Conservation (phyloP, 2,329 filamentous ascomycete species). For the Pleurostoma richardsiae region DNA sequence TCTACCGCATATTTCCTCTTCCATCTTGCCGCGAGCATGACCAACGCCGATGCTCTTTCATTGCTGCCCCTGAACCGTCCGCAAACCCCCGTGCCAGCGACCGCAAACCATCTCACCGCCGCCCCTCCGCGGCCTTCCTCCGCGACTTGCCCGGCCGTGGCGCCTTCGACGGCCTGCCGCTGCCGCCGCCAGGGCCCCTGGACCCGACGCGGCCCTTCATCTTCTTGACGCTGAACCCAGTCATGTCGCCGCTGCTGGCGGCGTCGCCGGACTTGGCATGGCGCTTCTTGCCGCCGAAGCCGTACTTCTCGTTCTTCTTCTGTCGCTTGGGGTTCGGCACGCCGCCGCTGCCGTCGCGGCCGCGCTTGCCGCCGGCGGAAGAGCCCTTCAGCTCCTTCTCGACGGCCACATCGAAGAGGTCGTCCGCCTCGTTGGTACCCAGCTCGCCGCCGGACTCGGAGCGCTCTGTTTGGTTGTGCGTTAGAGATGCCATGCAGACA, state of each 20-base stretch:
- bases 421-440: constrained; percentile 74
- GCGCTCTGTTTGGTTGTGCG: constrained; percentile 57
- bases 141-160: constrained; percentile 45
- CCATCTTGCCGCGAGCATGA: no score
- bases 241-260: constrained; percentile 72
- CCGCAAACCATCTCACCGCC: constrained; percentile 13
- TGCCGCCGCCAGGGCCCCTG: constrained; percentile 9
- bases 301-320: constrained; percentile 93
- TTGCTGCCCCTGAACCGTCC: no score
- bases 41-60: no score
- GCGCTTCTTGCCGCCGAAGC: constrained; percentile 93
- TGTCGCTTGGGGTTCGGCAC: constrained; percentile 66
- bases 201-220: constrained; percentile 62
- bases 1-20: no score
- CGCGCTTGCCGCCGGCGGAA: constrained; percentile 36
- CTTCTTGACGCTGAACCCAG: constrained; percentile 73
- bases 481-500: no score
- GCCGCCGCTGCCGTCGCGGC: constrained; percentile 30
- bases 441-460: constrained; percentile 61
- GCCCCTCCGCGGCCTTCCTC: constrained; percentile 34
- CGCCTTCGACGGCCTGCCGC: constrained; percentile 30
- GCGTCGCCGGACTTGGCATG: constrained; percentile 89
- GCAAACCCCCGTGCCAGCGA: no score
- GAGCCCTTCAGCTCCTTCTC: constrained; percentile 52
- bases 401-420: constrained; percentile 87